These are phyloP conservation scores for Yamagishiella unicocca DNA, from an alignment of 139 green algal genomes.

Conservation along the genomic window DNA sequence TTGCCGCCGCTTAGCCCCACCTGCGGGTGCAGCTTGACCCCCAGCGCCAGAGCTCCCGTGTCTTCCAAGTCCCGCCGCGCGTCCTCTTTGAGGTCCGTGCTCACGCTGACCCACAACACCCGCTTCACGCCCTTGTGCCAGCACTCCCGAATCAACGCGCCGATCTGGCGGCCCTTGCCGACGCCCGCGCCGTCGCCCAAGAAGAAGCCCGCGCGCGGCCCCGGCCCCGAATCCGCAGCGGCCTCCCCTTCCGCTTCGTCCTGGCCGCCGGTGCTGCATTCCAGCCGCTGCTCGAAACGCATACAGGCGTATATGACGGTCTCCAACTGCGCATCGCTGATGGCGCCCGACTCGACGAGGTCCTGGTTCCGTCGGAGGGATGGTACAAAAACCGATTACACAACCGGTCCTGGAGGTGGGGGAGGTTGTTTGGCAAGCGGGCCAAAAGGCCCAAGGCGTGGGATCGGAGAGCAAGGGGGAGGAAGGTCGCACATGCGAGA, in stretches of 20 bases:
- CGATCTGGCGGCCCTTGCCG: conserved; percentile 88
- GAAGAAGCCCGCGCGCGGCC: conserved; percentile 80
- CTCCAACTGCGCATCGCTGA: conserved; percentile 85
- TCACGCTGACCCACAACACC: conserved; percentile 84
- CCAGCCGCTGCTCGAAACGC: conserved; percentile 66
- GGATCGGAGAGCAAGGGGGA: not conserved
- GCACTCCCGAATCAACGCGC: conserved; percentile 68
- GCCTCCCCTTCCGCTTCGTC: not conserved
- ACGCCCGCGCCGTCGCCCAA: conserved; percentile 90
- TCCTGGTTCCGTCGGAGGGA: conserved; percentile 18
- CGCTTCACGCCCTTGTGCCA: conserved; percentile 57
- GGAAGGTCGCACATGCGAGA: not conserved
- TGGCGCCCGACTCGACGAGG: conserved; percentile 35
- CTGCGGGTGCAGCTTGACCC: not conserved
- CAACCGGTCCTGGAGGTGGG: not conserved
- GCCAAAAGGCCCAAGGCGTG: not conserved
- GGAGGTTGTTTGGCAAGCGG: not conserved
- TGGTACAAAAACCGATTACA: not conserved
- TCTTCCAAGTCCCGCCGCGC: conserved; percentile 84
- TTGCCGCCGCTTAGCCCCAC: no score
- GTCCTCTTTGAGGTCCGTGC: conserved; percentile 78
- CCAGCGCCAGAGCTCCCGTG: not conserved
- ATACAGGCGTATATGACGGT: conserved; percentile 80
- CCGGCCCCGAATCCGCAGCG: not conserved
- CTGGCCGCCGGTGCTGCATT: not conserved